Evolutionary conservation across 805 yeast species (phyloP).

Genomic region (Saccharomycopsis schoenii): DNA sequence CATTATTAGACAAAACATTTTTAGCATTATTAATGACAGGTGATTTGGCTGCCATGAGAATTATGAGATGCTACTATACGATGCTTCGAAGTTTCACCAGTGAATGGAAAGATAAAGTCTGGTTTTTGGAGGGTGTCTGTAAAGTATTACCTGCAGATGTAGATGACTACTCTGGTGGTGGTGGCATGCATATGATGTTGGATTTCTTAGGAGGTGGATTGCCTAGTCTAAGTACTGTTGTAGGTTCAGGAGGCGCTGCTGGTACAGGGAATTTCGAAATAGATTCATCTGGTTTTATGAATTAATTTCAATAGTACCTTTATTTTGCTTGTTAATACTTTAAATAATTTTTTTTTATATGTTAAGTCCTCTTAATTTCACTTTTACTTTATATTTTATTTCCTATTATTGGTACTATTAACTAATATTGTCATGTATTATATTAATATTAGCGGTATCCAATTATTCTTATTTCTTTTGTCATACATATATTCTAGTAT

Average conservation of each 20-base stretch:
- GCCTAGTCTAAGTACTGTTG: constrained; percentile 35
- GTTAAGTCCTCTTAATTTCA: neutral
- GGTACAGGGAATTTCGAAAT: neutral
- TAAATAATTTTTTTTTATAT: neutral
- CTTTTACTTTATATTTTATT: neutral
- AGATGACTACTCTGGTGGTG: constrained; percentile 83
- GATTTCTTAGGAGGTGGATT: constrained; percentile 70
- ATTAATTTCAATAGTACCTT: neutral
- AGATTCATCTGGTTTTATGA: constrained; percentile 7
- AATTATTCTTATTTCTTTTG: no score
- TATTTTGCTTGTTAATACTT: neutral
- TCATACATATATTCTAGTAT: no score
- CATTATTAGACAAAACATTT: constrained; percentile 73
- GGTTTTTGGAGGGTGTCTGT: constrained; percentile 91
- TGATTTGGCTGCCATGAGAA: constrained; percentile 80
- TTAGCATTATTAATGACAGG: constrained; percentile 72
- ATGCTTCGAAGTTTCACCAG: constrained; percentile 71
- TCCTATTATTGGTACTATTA: neutral
- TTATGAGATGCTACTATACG: constrained; percentile 82
- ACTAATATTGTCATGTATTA: neutral
- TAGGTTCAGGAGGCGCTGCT: neutral
- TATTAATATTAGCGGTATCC: no score
- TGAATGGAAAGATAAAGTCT: constrained; percentile 80
- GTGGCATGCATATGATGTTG: constrained; percentile 88
- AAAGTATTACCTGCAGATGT: constrained; percentile 85